phyloP scores from a whole-genome alignment of 257 asterid genomes.

The Solanum commersonii region DNA sequence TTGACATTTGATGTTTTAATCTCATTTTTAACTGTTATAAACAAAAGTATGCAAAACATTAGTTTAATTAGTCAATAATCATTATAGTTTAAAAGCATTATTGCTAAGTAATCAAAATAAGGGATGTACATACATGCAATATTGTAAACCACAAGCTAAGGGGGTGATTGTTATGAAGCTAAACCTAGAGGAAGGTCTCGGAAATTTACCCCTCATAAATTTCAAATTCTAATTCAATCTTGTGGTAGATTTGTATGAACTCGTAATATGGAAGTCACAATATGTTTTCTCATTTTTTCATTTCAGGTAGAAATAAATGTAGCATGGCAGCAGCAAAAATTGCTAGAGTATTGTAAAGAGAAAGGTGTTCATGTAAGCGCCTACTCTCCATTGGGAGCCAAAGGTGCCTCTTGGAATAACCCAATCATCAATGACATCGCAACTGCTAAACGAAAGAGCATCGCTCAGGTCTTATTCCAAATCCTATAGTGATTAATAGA shows the following conservation, averaged over 20 bases:
- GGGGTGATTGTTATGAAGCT: not conserved
- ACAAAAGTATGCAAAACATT: not conserved
- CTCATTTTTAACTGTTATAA: not conserved
- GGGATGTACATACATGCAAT: not conserved
- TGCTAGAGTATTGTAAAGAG: not conserved
- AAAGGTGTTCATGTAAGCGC: not conserved
- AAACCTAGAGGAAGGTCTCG: not conserved
- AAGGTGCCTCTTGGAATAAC: not conserved
- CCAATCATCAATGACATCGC: not conserved
- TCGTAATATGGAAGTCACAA: not conserved
- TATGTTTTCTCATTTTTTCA: not conserved
- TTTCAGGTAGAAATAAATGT: not conserved
- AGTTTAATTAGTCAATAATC: not conserved
- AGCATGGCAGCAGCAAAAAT: not conserved
- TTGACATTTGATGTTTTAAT: not conserved
- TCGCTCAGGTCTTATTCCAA: not conserved
- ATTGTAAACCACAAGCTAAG: not conserved
- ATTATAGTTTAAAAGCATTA: too few relatives aligned
- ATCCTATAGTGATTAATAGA: not conserved
- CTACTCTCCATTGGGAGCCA: not conserved
- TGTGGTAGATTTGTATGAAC: not conserved
- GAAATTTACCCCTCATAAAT: too few relatives aligned
- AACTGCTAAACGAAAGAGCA: not conserved
- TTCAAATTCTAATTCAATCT: not conserved
- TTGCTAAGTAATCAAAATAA: too few relatives aligned